phyloP scores from a whole-genome alignment of 805 yeast species.

The Myxozyma monticola region DNA sequence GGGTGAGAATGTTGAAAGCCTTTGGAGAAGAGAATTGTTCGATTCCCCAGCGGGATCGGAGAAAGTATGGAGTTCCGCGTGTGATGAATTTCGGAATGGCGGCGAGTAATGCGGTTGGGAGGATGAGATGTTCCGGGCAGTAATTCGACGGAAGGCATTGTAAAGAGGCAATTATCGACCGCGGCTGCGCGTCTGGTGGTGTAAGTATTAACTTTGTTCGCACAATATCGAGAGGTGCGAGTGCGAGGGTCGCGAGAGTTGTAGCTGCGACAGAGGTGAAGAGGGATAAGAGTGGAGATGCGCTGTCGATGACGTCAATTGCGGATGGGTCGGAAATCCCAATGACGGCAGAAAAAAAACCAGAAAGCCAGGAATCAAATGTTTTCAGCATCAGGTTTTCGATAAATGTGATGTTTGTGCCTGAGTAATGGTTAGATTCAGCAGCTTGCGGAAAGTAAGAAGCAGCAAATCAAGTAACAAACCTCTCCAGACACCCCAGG shows the following conservation, averaged over 20 bases:
- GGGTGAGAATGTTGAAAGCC: conserved; percentile 56
- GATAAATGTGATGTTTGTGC: conserved; percentile 66
- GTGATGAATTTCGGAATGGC: conserved; percentile 60
- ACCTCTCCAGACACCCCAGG: conserved; percentile 63
- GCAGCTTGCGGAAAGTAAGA: conserved; percentile 38
- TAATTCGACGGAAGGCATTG: conserved; percentile 50
- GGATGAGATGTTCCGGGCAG: conserved; percentile 59
- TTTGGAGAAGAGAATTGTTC: conserved; percentile 66
- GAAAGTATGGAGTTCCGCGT: conserved; percentile 63
- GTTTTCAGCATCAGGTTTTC: conserved; percentile 72
- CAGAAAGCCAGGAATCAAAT: conserved; percentile 88
- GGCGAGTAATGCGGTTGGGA: conserved; percentile 70
- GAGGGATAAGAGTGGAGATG: conserved; percentile 70
- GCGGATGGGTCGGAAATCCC: conserved; percentile 87
- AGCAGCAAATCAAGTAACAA: conserved; percentile 39
- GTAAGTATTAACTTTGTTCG: conserved; percentile 76
- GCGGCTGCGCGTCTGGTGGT: conserved; percentile 49
- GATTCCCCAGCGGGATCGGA: conserved; percentile 60
- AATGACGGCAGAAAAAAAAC: conserved; percentile 75
- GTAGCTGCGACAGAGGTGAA: conserved; percentile 69
- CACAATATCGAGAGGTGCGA: conserved; percentile 80
- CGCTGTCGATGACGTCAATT: conserved; percentile 76
- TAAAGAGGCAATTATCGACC: conserved; percentile 74
- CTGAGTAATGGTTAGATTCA: conserved; percentile 62
- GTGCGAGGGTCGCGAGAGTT: conserved; percentile 65